Conservation (phyloP, 805 yeast species). For the Candida chilensis region DNA sequence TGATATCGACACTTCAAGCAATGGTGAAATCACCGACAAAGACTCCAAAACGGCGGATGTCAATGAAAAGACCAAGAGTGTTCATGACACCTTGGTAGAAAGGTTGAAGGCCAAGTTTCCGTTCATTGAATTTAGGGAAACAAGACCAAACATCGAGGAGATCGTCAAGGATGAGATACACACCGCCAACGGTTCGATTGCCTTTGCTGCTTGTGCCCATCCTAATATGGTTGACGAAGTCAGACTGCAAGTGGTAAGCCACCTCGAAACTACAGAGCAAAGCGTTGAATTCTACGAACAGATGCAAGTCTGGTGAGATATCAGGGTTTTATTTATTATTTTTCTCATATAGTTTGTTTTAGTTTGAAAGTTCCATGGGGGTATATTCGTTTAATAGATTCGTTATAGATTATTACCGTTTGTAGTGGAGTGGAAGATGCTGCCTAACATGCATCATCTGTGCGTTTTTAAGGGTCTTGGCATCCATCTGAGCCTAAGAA, state of each 20-base stretch:
- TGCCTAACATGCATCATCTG: no score
- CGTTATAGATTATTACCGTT: no score
- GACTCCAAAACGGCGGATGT: slow-evolving; percentile 1
- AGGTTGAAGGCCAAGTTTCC: slow-evolving; percentile 17
- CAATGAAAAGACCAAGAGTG: slow-evolving; percentile 4
- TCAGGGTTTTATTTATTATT: no score
- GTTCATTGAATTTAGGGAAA: slow-evolving; percentile 30
- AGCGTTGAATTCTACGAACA: slow-evolving; percentile 27
- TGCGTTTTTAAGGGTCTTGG: no score
- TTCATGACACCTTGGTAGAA: no score
- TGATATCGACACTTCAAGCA: no score
- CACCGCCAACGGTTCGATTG: slow-evolving; percentile 27
- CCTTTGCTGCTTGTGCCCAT: slow-evolving; percentile 42
- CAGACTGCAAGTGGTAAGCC: slow-evolving; percentile 16
- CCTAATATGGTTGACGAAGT: slow-evolving; percentile 26
- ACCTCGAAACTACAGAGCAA: slow-evolving; percentile 13
- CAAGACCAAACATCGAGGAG: slow-evolving; percentile 28
- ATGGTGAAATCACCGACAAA: background rate
- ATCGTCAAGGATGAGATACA: slow-evolving; percentile 25
- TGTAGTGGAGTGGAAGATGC: no score
- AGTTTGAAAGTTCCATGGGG: no score
- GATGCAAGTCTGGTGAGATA: slow-evolving; percentile 24
- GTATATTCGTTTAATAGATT: no score
- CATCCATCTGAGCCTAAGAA: no score
- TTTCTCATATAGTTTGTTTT: no score